Base-by-base conservation (phyloP, 140 eudicot species). In the Stevia rebaudiana region DNA sequence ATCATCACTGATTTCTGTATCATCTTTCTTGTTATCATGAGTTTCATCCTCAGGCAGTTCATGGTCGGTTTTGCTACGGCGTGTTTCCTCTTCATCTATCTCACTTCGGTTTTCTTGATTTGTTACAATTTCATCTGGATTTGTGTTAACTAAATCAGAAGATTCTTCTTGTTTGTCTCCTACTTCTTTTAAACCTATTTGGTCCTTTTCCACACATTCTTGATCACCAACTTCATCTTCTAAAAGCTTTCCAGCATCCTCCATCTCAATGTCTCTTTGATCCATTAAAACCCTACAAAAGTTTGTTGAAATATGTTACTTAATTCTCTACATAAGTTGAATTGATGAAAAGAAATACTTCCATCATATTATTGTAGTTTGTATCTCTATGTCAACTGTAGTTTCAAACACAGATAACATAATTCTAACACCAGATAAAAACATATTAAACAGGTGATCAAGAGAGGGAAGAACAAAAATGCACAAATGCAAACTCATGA, bases 181-280 rank as follows among this genome's bases (percentile, higher is more conserved):
- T 42, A 68, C 75, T 65, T 63, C 63, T 55, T 65, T 67, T 55
- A 18, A 66, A 48, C 16, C 66, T 19, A 33, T 63, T 28, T 54
- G 39, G 43, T 68, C 65, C 28, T 33, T 63, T 48, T 67, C 76
- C 13, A 50, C 22, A 41, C 48, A 36, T 10, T 50, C 74, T 65
- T 53, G 36, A 61, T 33, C 74, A 50, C 31, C 71, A 22, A 42
- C 58, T 18, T 71, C 71, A 53, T 57, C 53, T 55, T 70, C 71
- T 43, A 61, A 23, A 49, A 42, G 42, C 65, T 73, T 73, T 43
- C 64, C 77, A 8, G 84, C 50, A 69, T 81, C 88, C 73, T 80
- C 86, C 83, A 74, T 76, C 71, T 82, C 83, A 51, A 31, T 9
- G 24, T 31, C 63, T 56, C 63, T 56, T 33, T 56, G 65, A 59